phyloP scores from a whole-genome alignment of 352 stramenopile species.

The Blastocystis sp. region DNA sequence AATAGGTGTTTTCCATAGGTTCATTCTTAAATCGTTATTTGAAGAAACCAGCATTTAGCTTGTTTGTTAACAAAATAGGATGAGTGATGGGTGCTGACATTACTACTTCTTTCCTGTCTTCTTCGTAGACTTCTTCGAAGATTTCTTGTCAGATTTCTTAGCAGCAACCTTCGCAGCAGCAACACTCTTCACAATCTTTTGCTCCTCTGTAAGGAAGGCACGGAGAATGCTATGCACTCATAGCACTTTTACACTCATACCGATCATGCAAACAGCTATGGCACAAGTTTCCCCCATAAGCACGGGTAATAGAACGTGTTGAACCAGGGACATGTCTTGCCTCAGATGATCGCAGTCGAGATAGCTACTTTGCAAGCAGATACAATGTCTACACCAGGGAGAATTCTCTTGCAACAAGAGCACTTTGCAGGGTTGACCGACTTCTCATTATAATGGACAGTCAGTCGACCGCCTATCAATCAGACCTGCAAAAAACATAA shows the following conservation, averaged over 20 bases:
- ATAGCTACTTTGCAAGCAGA: slow-evolving; percentile 33
- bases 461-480: slow-evolving; percentile 75
- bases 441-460: slow-evolving; percentile 89
- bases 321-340: slow-evolving; percentile 78
- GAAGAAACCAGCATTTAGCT: slow-evolving; percentile 53
- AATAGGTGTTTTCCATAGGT: not conserved
- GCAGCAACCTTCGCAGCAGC: slow-evolving; percentile 85
- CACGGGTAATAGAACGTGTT: slow-evolving; percentile 87
- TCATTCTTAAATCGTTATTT: slow-evolving; percentile 56
- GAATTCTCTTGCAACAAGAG: slow-evolving; percentile 85
- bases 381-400: slow-evolving; percentile 70
- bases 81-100: too few species aligned
- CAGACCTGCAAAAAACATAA: slow-evolving; percentile 62
- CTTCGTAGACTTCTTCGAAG: slow-evolving; percentile 17
- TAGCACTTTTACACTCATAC: slow-evolving; percentile 60
- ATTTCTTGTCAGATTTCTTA: slow-evolving; percentile 65
- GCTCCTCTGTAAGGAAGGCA: slow-evolving; percentile 97
- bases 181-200: slow-evolving; percentile 99
- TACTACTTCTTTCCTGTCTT: not conserved
- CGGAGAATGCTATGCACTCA: slow-evolving; percentile 77
- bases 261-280: slow-evolving; percentile 83
- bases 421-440: slow-evolving; percentile 84
- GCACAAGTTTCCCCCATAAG: slow-evolving; percentile 89
- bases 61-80: slow-evolving; percentile 6
- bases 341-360: slow-evolving; percentile 65